phyloP scores from a whole-genome alignment of 1,284 basidiomycete genomes.

The Amylostereum areolatum region DNA sequence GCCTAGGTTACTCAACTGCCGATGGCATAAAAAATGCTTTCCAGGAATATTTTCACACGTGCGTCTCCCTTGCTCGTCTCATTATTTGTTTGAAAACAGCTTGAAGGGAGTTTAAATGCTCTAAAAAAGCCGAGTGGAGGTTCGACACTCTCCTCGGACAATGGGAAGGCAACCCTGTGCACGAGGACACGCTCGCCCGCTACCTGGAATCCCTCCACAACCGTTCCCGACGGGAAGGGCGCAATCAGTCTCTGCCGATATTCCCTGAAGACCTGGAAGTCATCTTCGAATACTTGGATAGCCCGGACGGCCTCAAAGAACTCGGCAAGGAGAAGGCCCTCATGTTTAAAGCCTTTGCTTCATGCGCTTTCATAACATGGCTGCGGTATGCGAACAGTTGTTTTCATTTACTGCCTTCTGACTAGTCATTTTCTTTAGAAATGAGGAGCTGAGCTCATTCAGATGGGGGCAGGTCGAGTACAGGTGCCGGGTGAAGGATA shows the following conservation, averaged over 20 bases:
- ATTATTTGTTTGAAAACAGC: too few species aligned
- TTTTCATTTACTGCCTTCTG: too few species aligned
- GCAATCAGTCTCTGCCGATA: constrained; percentile 18
- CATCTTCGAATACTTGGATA: constrained; percentile 16
- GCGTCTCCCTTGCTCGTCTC: too few species aligned
- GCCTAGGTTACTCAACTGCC: constrained; percentile 13
- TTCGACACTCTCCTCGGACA: constrained; percentile 9
- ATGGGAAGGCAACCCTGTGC: constrained; percentile 20
- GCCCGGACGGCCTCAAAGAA: too few species aligned
- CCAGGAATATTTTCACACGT: constrained; percentile 18
- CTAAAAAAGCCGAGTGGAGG: constrained; percentile 16
- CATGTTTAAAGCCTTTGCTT: too few species aligned
- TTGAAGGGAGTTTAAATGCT: constrained; percentile 11
- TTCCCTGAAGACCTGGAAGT: constrained; percentile 17
- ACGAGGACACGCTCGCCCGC: constrained; percentile 13
- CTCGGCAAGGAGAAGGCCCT: too few species aligned
- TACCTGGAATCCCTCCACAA: constrained; percentile 19
- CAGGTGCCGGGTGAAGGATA: too few species aligned
- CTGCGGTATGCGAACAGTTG: too few species aligned
- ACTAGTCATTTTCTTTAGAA: too few species aligned
- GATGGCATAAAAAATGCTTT: constrained; percentile 16
- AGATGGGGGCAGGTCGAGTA: too few species aligned
- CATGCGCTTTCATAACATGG: too few species aligned
- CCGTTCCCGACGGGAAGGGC: constrained; percentile 10
- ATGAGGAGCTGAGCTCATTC: too few species aligned